These are phyloP conservation scores for Camelina sativa DNA, from an alignment of 345 rosid genomes.

Conservation along the genomic window DNA sequence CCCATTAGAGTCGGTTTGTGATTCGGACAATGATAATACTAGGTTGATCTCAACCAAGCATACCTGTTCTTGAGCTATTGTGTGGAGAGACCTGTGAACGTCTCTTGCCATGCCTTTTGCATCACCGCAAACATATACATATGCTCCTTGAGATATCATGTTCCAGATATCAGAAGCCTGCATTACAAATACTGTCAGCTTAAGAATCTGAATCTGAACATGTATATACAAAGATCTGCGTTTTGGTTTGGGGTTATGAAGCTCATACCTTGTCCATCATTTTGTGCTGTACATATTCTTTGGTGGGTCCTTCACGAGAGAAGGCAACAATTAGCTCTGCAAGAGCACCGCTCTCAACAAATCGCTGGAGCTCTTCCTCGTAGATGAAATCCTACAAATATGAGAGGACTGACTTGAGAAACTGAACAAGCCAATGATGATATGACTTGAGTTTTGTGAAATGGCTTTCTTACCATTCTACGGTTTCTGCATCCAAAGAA, in stretches of 20 bases:
- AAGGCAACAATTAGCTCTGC: conserved; percentile 82
- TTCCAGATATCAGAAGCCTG: conserved; percentile 90
- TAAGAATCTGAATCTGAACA: conserved; percentile 3
- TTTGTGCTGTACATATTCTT: conserved; percentile 97
- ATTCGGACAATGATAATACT: not conserved
- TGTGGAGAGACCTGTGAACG: conserved; percentile 90
- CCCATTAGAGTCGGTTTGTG: conserved; percentile 19
- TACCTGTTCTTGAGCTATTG: conserved; percentile 89
- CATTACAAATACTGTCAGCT: not conserved
- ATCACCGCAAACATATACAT: conserved; percentile 95
- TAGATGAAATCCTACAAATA: conserved; percentile 80
- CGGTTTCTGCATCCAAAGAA: conserved; percentile 98
- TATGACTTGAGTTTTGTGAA: not conserved
- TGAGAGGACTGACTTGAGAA: not conserved
- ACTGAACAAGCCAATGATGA: conserved; percentile 5
- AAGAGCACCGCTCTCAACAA: conserved; percentile 71
- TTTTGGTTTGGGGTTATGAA: not conserved
- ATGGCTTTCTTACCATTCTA: conserved; percentile 55
- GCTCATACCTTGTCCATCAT: conserved; percentile 74
- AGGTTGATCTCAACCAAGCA: not conserved
- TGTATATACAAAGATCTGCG: not conserved
- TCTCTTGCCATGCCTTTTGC: conserved; percentile 99
- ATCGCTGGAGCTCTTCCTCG: conserved; percentile 78
- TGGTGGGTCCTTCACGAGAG: conserved; percentile 95
- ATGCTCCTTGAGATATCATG: conserved; percentile 78